A percentile compares a stretch with the other conserved stretches of the same genome.
Evolutionary conservation across 768 basidiomycete genomes (phyloP).

Genomic region (Kwoniella dendrophila): DNA sequence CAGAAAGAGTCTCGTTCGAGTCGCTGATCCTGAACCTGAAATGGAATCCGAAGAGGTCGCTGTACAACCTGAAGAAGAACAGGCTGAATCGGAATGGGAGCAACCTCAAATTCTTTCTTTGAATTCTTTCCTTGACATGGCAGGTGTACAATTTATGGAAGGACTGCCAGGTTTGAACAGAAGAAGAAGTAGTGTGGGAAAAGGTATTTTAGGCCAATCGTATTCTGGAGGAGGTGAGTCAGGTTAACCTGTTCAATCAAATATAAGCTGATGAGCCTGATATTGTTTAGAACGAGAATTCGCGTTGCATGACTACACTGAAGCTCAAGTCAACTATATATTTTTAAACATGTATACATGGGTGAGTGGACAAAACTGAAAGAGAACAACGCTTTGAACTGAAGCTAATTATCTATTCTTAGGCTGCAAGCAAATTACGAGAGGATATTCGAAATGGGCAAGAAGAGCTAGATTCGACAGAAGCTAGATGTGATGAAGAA

Average conservation of each 20-base stretch:
- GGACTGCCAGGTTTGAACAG: constrained; percentile 44
- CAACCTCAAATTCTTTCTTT: constrained; percentile 43
- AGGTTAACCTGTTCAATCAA: background rate
- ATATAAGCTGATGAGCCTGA: background rate
- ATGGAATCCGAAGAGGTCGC: constrained; percentile 15
- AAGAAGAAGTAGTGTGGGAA: constrained; percentile 50
- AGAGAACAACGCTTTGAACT: background rate
- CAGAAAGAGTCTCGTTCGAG: constrained; percentile 7
- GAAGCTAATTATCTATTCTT: background rate
- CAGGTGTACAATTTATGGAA: constrained; percentile 55
- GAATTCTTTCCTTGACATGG: constrained; percentile 55
- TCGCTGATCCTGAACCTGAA: constrained; percentile 21
- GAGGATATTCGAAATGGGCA: constrained; percentile 45
- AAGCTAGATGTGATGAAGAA: constrained; percentile 20
- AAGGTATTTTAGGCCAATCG: constrained; percentile 44
- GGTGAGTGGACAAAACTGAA: constrained; percentile 30
- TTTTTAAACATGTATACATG: constrained; percentile 54
- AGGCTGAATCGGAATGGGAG: constrained; percentile 32
- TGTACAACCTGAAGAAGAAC: constrained; percentile 5
- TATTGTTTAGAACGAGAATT: constrained; percentile 41
- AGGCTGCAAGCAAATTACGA: constrained; percentile 52
- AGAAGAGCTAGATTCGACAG: constrained; percentile 17
- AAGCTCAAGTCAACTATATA: constrained; percentile 43
- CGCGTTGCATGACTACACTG: constrained; percentile 48
- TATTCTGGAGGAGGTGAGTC: constrained; percentile 23